Conservation (phyloP, 169 alveolate species). For the Hepatocystis sp. region DNA sequence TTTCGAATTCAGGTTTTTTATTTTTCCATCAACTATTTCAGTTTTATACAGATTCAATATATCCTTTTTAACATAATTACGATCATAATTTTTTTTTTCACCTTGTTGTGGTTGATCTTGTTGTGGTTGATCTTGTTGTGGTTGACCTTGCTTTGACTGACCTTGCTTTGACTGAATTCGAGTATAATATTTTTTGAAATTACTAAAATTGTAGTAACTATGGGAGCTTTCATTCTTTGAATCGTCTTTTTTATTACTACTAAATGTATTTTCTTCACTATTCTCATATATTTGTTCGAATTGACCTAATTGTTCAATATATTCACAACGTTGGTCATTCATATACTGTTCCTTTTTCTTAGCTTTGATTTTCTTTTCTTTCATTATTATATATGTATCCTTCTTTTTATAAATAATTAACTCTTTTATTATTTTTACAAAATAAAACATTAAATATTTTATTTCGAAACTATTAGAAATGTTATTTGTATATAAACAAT, state of each 20-base stretch:
- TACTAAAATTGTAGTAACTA: neutral
- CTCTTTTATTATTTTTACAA: slow-evolving; percentile 6
- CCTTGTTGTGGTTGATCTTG: too few species aligned
- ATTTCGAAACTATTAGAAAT: slow-evolving; percentile 66
- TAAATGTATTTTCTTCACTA: neutral
- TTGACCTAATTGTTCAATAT: too few species aligned
- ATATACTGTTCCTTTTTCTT: slow-evolving; percentile 1
- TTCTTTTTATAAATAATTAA: slow-evolving; percentile 26
- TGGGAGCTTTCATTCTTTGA: neutral
- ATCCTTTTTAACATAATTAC: too few species aligned
- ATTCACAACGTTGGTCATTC: neutral
- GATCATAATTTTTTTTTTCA: too few species aligned
- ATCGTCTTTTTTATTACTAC: neutral
- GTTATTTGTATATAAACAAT: slow-evolving; percentile 38
- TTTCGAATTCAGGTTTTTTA: too few species aligned
- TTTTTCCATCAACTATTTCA: too few species aligned
- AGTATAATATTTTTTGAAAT: too few species aligned
- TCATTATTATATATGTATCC: slow-evolving; percentile 50
- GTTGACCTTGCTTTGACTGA: too few species aligned
- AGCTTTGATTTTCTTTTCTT: slow-evolving; percentile 39
- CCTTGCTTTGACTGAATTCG: too few species aligned
- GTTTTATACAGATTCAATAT: too few species aligned
- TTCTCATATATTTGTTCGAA: neutral
- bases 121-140: too few species aligned
- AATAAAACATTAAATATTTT: slow-evolving; percentile 29